Base-by-base conservation (phyloP, 78 protist species). In the Dictyostelium firmibasis region DNA sequence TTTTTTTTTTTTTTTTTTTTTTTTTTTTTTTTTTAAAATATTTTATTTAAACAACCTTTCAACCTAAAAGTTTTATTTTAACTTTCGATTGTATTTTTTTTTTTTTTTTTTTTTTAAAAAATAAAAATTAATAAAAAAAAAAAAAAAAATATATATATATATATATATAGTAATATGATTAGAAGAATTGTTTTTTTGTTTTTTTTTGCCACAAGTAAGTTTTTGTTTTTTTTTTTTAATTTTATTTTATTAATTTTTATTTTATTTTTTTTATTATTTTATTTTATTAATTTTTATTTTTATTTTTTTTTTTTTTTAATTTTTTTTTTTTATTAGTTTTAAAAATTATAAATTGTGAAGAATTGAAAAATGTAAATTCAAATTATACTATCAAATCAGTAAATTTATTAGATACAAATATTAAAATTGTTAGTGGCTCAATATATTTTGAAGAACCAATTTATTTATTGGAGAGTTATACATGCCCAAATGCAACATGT, bases 401-500 rank as follows among this genome's bases (percentile, higher is more conserved):
- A 13, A 69, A 31, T n/a, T 41, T 89, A 20, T 27, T 89, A 25
- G 94, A 81, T 14, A 84, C 86, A 14, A 41, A 89, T 4, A 18
- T 89, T 11, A 35, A 23, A 25, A 4, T 44, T 7, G 27, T 69
- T 4, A 81, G 87, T 81, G 94, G 79, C 3, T 9, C 57, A 23
- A 6, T 89, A 2, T 8, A 29, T 47, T 78, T 89, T 35, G 87
- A 81, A 18, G 67, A 89, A 41, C 62, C 36, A 64, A 14, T 89
- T n/a, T 89, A 89, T 81, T 8, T 43, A n/a, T 81, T 89, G 14
- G 83, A 89, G 2, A 81, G 83, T 41, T 53, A 81, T 43, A 33
- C 84, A n/a, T 89, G 94, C 70, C 31, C 94, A 67, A 81, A 69
- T 44, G 53, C 53, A 36, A 81, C 35, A 29, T 81, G 87, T 64